Conservation (phyloP, 495 filamentous ascomycete genomes). For the Neurospora sp. region DNA sequence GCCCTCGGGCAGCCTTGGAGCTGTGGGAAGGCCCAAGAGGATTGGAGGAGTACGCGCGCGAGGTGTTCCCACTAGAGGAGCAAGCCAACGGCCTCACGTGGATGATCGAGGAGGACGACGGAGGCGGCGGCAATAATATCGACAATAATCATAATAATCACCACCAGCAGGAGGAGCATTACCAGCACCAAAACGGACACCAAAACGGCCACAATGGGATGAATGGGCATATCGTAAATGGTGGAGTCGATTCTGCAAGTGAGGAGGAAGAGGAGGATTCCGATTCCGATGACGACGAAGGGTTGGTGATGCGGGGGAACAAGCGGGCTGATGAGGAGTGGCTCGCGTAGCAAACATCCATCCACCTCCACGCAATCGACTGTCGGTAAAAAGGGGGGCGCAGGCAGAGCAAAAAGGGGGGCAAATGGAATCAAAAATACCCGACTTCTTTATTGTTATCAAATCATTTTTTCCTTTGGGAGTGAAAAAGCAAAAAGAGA, state of each 20-base stretch:
- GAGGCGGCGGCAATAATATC: slow-evolving; percentile 10
- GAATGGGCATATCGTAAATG: slow-evolving; percentile 4
- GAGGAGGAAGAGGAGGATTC: slow-evolving; percentile 7
- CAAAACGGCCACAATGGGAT: slow-evolving; percentile 5
- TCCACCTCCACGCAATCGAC: neutral
- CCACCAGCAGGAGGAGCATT: neutral
- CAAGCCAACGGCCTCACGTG: slow-evolving; percentile 84
- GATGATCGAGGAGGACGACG: slow-evolving; percentile 53
- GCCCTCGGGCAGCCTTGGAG: slow-evolving; percentile 58
- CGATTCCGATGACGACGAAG: slow-evolving; percentile 35
- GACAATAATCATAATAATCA: slow-evolving; percentile 3
- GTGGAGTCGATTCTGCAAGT: slow-evolving; percentile 7
- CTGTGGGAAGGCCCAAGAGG: slow-evolving; percentile 88
- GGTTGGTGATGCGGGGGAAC: slow-evolving; percentile 38
- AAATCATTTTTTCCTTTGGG: neutral
- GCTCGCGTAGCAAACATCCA: slow-evolving; percentile 26
- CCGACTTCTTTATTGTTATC: neutral
- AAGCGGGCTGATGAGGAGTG: slow-evolving; percentile 41
- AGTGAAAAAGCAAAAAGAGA: neutral
- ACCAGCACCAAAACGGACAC: slow-evolving; percentile 1
- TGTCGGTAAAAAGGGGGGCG: neutral
- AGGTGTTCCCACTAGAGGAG: slow-evolving; percentile 92
- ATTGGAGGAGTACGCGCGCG: slow-evolving; percentile 90
- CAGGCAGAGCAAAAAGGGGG: neutral
- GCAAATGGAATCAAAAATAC: neutral